phyloP scores from a whole-genome alignment of 192 early-diverging fungal species.

The Linnemannia zychae region DNA sequence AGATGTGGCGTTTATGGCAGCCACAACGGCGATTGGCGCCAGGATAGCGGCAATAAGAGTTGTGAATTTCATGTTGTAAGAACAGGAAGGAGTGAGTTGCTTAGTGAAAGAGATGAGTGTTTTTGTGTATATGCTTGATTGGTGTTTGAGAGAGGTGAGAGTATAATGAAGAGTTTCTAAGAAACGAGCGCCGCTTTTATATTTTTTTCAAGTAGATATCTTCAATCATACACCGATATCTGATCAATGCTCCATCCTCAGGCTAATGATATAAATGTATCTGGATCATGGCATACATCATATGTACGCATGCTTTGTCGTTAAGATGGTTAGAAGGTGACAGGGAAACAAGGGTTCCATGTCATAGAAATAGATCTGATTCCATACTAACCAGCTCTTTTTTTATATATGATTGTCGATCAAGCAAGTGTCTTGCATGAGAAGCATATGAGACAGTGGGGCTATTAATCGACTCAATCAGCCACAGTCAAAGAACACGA shows the following conservation, averaged over 20 bases:
- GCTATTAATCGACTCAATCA: background rate
- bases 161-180: background rate
- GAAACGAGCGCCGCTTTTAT: background rate
- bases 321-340: too few species aligned
- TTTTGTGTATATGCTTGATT: background rate
- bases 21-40: slow-evolving; percentile 9
- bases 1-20: background rate
- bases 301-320: too few species aligned
- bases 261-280: too few species aligned
- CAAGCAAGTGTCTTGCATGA: background rate
- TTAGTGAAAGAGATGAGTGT: background rate
- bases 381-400: too few species aligned
- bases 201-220: background rate
- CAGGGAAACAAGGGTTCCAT: too few species aligned
- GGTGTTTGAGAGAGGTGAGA: background rate
- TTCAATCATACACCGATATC: too few species aligned
- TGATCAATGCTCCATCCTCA: too few species aligned
- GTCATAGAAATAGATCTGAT: too few species aligned
- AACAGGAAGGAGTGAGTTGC: too few species aligned
- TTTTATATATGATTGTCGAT: too few species aligned
- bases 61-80: slow-evolving; percentile 25
- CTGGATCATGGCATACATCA: too few species aligned
- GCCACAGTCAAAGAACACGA: background rate
- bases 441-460: background rate
- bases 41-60: slow-evolving; percentile 3